phyloP scores from a whole-genome alignment of 1,139 yeast species.

The Geotrichum restrictum region DNA sequence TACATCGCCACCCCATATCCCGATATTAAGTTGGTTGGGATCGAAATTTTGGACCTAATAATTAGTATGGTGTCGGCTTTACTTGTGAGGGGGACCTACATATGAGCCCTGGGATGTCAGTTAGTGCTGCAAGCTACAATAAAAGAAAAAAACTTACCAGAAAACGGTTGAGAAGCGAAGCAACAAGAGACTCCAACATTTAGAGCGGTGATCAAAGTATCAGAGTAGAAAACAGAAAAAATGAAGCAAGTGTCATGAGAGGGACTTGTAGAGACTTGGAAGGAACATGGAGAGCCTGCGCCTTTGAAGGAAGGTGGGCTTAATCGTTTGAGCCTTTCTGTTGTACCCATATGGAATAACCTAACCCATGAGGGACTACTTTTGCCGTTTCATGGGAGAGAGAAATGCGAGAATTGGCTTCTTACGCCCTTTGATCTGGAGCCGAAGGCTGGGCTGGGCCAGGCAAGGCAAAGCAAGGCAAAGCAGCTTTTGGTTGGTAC shows the following conservation, averaged over 20 bases:
- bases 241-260: neutral
- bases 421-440: no score
- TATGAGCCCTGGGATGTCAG: slow-evolving; percentile 19
- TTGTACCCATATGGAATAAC: neutral
- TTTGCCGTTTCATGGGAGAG: no score
- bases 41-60: slow-evolving; percentile 87
- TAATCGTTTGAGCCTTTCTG: neutral
- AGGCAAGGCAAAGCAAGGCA: no score
- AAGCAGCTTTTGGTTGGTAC: no score
- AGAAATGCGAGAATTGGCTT: no score
- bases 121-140: slow-evolving; percentile 11
- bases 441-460: no score
- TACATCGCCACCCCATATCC: slow-evolving; percentile 97
- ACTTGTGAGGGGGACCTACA: neutral
- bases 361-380: neutral
- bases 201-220: neutral
- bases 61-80: neutral
- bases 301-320: neutral
- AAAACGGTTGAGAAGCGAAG: slow-evolving; percentile 24
- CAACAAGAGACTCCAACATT: slow-evolving; percentile 25
- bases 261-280: neutral
- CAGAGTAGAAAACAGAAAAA: neutral
- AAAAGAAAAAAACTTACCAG: slow-evolving; percentile 18
- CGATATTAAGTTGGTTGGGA: slow-evolving; percentile 91
- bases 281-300: neutral